Evolutionary conservation across 495 filamentous ascomycete species (phyloP), one percentile per base, ranked within the genome.

Genomic region (Umbilicaria muhlenbergii): DNA sequence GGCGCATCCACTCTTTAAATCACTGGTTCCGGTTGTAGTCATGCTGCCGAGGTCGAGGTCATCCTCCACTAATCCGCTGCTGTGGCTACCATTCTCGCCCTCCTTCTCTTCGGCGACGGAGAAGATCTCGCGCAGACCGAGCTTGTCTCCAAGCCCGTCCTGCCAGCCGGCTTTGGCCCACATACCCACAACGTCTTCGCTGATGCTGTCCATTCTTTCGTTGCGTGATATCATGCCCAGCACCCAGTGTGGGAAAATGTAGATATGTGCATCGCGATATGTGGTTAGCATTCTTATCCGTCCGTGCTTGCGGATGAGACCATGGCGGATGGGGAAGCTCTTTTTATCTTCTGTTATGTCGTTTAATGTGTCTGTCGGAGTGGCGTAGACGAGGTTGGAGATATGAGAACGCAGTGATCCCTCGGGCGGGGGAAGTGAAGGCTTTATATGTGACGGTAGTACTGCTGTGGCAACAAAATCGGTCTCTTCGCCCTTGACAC

Each of bases 101-200:
- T 52, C 48, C 13, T 47, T 51, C 36, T 62, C 53, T 12, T 54
- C 58, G 11, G 37, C 50, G 21, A 55, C 47, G 32, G 66, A 58
- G 40, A 93, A 68, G 33, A 91, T 72, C 34, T 81, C 67, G 34
- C 67, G 61, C 24, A 96, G 60, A 2, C 76, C 72, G 7, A 96
- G 69, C 59, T 94, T 95, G 14, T 77, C 71, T 1, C 69, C 75
- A 0, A 95, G 64, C 0, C 85, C 81, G 17, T 73, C 65, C 60
- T 95, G 88, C 91, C 91, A 99, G 32, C 72, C 76, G 1, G 87
- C 72, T 57, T 96, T 96, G 11, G 86, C 86, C 88, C 87, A 93
- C 80, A 81, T 93, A 11, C 88, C 89, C 14, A 99, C 60, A 15
- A 95, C 72, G 51, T 96, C 92, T 62, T 99, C 91, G 41, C 81